phyloP scores from a whole-genome alignment of 139 green algal genomes.

The Tetradesmus lagerheimii region DNA sequence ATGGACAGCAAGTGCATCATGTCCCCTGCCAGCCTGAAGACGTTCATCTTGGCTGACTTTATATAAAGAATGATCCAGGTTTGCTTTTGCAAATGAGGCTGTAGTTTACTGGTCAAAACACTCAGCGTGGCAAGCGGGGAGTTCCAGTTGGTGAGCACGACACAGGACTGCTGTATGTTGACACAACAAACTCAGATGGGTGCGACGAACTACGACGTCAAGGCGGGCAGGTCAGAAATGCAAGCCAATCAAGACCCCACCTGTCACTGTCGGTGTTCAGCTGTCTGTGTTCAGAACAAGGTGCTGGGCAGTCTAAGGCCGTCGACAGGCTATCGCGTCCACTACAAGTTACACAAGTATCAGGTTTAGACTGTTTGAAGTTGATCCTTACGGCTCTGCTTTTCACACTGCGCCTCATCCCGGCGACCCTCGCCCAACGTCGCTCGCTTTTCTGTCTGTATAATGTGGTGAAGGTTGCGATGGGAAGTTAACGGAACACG shows the following conservation, averaged over 20 bases:
- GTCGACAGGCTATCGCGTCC: neutral
- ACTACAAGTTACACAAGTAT: neutral
- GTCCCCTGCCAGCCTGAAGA: slow-evolving; percentile 88
- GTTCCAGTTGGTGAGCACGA: neutral
- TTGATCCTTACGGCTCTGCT: neutral
- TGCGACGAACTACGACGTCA: too few species aligned
- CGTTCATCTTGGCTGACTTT: slow-evolving; percentile 24
- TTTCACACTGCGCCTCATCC: neutral
- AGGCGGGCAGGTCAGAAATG: too few species aligned
- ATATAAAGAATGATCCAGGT: neutral
- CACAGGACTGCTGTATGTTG: too few species aligned
- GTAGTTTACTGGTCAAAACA: neutral
- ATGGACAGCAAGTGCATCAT: slow-evolving; percentile 97
- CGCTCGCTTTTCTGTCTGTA: neutral
- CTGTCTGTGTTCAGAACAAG: too few species aligned
- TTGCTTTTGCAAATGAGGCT: neutral
- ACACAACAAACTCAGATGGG: neutral
- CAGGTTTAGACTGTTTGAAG: neutral
- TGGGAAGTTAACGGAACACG: neutral
- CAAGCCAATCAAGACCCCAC: too few species aligned
- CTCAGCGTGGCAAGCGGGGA: neutral
- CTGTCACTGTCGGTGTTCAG: too few species aligned
- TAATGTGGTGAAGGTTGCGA: neutral
- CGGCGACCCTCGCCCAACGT: neutral
- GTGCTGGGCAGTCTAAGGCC: too few species aligned